A percentile compares a stretch with the other conserved stretches of the same genome.
phyloP scores from a whole-genome alignment of 495 filamentous ascomycete species.

The Talaromyces ruber region DNA sequence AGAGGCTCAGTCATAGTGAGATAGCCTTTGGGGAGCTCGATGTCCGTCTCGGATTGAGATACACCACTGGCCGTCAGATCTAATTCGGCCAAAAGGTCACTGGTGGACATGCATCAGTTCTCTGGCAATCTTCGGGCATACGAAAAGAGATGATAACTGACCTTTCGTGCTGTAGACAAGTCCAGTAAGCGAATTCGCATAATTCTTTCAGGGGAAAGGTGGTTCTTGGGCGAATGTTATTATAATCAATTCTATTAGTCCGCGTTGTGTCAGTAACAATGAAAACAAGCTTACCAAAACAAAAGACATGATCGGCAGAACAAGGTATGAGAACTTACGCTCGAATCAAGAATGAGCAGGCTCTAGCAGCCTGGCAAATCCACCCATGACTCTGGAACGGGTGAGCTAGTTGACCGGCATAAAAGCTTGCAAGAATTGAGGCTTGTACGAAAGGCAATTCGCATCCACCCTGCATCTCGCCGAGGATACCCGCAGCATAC shows the following conservation, averaged over 20 bases:
- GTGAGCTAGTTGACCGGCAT: constrained; percentile 77
- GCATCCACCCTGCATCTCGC: constrained; percentile 66
- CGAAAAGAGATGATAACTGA: constrained; percentile 19
- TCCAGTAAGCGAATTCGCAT: constrained; percentile 81
- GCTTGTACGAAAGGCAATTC: constrained; percentile 76
- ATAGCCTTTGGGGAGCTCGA: constrained; percentile 49
- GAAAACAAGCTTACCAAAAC: constrained; percentile 3
- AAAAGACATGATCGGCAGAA: background rate
- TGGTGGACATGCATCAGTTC: constrained; percentile 16
- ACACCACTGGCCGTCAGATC: constrained; percentile 74
- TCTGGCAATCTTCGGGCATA: background rate
- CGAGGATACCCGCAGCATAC: constrained; percentile 80
- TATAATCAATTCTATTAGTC: constrained; percentile 15
- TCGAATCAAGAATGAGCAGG: constrained; percentile 68
- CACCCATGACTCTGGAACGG: constrained; percentile 86
- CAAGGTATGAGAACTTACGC: constrained; percentile 39
- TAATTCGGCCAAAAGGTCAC: constrained; percentile 88
- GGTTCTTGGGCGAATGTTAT: constrained; percentile 4
- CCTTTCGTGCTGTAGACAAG: constrained; percentile 90
- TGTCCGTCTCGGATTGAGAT: constrained; percentile 59
- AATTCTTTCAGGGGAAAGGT: constrained; percentile 23
- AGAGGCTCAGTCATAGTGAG: constrained; percentile 19
- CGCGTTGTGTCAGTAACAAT: background rate
- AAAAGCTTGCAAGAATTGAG: constrained; percentile 79
- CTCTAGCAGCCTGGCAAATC: constrained; percentile 71